Percentiles rank a stretch among this genome's conserved stretches.
Conservation (phyloP, 1,139 yeast species). For the Hyphopichia khmerensis region DNA sequence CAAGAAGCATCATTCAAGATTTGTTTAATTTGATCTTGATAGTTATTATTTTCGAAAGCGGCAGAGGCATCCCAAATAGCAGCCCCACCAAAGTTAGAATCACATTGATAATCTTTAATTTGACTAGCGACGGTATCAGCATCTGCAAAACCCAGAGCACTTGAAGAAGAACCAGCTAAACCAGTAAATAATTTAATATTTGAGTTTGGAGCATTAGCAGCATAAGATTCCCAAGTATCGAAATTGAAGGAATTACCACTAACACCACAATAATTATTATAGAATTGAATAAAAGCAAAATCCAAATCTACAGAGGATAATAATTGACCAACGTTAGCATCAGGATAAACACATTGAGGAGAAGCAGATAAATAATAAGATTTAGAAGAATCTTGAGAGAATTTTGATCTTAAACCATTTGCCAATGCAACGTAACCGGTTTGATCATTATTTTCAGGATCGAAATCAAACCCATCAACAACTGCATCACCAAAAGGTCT, state of each 20-base stretch:
- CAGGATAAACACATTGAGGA: conserved; percentile 90
- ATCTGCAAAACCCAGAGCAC: conserved; percentile 21
- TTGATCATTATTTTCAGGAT: conserved; percentile 37
- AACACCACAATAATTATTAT: conserved; percentile 77
- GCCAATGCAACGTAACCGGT: conserved; percentile 62
- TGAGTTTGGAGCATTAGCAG: conserved; percentile 20
- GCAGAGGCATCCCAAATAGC: conserved; percentile 30
- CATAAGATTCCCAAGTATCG: conserved; percentile 25
- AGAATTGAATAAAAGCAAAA: conserved; percentile 83
- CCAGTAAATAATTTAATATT: conserved; percentile 26
- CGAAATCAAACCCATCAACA: conserved; percentile 42
- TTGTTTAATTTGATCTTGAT: conserved; percentile 7
- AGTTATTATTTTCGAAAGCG: conserved; percentile 10
- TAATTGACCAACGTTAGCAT: conserved; percentile 69
- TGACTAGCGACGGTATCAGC: conserved; percentile 11
- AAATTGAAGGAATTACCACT: conserved; percentile 18
- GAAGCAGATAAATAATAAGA: conserved; percentile 80
- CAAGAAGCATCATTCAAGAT: conserved; percentile 4
- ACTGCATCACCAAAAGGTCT: conserved; percentile 70
- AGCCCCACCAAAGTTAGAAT: conserved; percentile 23
- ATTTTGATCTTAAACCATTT: conserved; percentile 54
- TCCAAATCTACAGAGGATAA: conserved; percentile 62
- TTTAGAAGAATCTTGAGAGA: conserved; percentile 49
- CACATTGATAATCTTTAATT: conserved; percentile 14
- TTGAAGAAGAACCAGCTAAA: conserved; percentile 23